Evolutionary conservation across 2,329 filamentous ascomycete genomes (phyloP).

Genomic region (Curvularia verruculosa): DNA sequence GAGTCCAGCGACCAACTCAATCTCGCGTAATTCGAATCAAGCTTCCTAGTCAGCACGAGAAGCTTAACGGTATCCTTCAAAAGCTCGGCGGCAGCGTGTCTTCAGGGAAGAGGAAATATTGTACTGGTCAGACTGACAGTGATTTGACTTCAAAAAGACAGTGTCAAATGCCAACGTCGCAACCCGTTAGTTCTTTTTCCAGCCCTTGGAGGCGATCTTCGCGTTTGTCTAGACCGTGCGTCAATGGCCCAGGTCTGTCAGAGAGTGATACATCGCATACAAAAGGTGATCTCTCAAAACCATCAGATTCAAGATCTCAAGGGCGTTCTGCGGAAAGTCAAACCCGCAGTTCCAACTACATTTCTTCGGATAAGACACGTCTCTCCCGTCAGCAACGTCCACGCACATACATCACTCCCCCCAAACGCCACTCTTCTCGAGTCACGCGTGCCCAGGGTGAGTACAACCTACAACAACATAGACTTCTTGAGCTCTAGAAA

Average conservation of each 20-base stretch:
- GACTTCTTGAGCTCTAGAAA: not conserved
- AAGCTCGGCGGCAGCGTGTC: not conserved
- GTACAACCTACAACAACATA: not conserved
- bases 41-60: not conserved
- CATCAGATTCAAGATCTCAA: not conserved
- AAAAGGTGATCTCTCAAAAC: not conserved
- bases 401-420: not conserved
- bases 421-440: constrained; percentile 7
- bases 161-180: not conserved
- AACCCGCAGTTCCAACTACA: not conserved
- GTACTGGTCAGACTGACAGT: constrained; percentile 1
- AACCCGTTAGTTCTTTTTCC: not conserved
- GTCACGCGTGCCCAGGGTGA: constrained; percentile 16
- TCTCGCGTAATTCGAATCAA: not conserved
- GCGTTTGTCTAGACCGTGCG: not conserved
- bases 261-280: not conserved
- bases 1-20: not conserved
- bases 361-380: not conserved
- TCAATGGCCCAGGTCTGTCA: not conserved
- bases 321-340: not conserved
- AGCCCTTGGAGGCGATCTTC: not conserved
- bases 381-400: constrained; percentile 6
- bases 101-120: constrained; percentile 21
- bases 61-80: not conserved
- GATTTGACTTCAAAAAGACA: constrained; percentile 16